Conservation (phyloP, 192 early-diverging fungal species). For the Coemansia sp. region DNA sequence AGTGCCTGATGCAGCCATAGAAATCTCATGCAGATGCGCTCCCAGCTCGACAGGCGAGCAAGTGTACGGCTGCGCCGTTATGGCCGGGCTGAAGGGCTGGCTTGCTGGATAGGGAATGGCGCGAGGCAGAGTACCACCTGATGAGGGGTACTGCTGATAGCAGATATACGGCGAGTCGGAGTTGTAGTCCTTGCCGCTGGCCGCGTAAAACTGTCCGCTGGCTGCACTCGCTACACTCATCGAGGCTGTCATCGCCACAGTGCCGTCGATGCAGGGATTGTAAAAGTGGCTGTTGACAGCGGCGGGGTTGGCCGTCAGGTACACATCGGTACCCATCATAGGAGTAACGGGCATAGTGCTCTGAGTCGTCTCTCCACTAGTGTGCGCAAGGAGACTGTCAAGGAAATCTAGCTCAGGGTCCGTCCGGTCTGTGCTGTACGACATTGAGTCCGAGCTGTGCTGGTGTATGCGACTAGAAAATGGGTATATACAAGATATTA, state of each 20-base stretch:
- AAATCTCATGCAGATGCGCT: neutral
- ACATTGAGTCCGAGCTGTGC: neutral
- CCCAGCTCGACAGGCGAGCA: neutral
- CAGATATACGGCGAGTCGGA: neutral
- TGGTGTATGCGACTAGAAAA: neutral
- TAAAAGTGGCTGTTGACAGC: conserved; percentile 9
- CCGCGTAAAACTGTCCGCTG: neutral
- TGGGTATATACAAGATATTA: neutral
- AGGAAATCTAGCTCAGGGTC: conserved; percentile 2
- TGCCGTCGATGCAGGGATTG: neutral
- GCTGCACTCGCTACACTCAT: neutral
- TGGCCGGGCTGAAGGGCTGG: neutral
- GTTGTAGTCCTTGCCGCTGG: neutral
- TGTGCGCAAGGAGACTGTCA: neutral
- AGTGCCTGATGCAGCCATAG: neutral
- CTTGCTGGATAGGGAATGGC: conserved; percentile 1
- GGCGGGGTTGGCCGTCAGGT: conserved; percentile 11
- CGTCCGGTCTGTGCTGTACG: neutral
- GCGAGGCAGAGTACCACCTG: neutral
- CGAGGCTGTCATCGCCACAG: neutral
- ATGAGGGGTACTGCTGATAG: neutral
- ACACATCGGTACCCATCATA: conserved; percentile 23
- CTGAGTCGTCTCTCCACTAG: conserved; percentile 10
- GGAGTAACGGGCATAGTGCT: conserved; percentile 29
- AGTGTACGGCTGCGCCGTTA: neutral